Conservation (phyloP, 129 eudicot species). For the Centella asiatica region DNA sequence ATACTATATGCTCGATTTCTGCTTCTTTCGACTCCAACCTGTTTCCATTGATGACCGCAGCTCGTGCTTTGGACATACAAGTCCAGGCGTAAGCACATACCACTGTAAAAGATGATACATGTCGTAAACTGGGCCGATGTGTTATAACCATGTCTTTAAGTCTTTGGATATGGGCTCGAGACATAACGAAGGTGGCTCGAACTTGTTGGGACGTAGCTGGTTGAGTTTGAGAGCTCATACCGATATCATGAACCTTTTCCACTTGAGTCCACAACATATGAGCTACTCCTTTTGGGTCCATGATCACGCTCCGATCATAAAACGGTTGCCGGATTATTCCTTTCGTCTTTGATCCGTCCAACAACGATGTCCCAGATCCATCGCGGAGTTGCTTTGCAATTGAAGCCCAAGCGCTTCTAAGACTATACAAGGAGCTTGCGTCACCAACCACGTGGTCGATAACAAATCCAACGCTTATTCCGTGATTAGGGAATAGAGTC, state of each 20-base stretch:
- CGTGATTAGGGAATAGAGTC: slow-evolving; percentile 32
- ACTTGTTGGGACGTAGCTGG: neutral
- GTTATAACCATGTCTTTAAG: neutral
- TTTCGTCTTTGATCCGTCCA: no score
- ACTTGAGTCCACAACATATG: neutral
- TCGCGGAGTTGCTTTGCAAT: neutral
- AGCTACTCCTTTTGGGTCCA: slow-evolving; percentile 1
- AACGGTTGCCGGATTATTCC: neutral
- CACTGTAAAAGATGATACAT: slow-evolving; percentile 16
- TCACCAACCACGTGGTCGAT: slow-evolving; percentile 31
- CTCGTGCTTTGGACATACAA: slow-evolving; percentile 13
- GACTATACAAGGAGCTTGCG: slow-evolving; percentile 16
- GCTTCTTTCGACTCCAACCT: no score
- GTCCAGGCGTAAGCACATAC: slow-evolving; percentile 13
- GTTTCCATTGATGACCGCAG: neutral
- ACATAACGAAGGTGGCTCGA: slow-evolving; percentile 6
- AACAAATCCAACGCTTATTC: slow-evolving; percentile 34
- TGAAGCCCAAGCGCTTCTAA: slow-evolving; percentile 22
- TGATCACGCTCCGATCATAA: slow-evolving; percentile 16
- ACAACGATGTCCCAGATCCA: neutral
- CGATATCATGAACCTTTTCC: neutral
- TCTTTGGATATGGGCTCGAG: slow-evolving; percentile 2
- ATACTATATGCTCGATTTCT: slow-evolving; percentile 6
- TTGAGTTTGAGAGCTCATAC: neutral
- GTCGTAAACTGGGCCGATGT: neutral